phyloP scores from a whole-genome alignment of 2,329 filamentous ascomycete genomes.

The Tothia fuscella region DNA sequence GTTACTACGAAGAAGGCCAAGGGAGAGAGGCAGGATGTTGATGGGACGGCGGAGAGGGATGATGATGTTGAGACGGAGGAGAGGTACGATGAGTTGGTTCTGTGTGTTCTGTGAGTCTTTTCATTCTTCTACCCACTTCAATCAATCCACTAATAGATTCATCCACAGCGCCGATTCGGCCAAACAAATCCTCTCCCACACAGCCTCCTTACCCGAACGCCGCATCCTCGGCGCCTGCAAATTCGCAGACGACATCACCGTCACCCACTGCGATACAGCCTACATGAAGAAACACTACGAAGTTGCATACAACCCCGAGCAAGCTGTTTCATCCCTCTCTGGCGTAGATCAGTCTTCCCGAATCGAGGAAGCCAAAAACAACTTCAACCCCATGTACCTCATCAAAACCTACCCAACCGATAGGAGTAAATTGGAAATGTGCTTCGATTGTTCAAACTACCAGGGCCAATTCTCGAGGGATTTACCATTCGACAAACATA shows the following conservation, averaged over 20 bases:
- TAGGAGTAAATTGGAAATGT: constrained; percentile 46
- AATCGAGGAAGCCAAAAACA: constrained; percentile 34
- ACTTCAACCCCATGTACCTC: constrained; percentile 54
- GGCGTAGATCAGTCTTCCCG: constrained; percentile 30
- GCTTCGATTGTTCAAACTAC: constrained; percentile 65
- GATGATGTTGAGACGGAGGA: constrained; percentile 29
- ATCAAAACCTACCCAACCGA: constrained; percentile 46
- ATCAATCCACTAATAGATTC: neutral
- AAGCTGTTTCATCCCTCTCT: constrained; percentile 31
- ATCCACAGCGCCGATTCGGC: constrained; percentile 39
- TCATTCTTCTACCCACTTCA: neutral
- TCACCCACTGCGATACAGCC: constrained; percentile 52
- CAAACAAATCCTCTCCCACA: constrained; percentile 46
- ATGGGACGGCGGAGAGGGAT: constrained; percentile 28
- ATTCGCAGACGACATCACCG: constrained; percentile 58
- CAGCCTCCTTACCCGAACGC: constrained; percentile 49
- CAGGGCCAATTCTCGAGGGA: constrained; percentile 54
- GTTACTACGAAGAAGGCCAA: constrained; percentile 36
- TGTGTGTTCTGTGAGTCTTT: constrained; percentile 42
- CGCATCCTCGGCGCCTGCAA: constrained; percentile 59
- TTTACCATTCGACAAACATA: constrained; percentile 45
- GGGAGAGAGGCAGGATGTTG: constrained; percentile 21
- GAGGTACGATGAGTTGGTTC: constrained; percentile 52
- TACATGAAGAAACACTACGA: constrained; percentile 62
- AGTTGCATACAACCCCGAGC: constrained; percentile 41